Base-by-base conservation (phyloP, 1,139 yeast genomes). In the Geotrichum histeridarum region DNA sequence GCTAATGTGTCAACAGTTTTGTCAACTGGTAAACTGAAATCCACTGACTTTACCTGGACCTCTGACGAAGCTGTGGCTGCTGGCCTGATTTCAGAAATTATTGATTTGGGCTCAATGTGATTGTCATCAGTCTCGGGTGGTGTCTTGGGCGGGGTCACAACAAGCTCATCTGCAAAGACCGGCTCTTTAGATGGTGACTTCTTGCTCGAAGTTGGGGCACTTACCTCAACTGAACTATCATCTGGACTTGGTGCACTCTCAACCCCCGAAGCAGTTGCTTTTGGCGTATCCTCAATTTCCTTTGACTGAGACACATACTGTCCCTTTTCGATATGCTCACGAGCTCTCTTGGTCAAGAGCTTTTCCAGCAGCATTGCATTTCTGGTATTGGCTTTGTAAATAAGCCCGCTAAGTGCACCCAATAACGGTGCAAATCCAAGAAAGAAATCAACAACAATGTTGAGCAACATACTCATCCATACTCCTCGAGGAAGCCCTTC, bases 321-420 rank as follows among this genome's bases (percentile, higher is more conserved):
- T 4, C 58, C 58, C 30, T 36, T 18, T 5, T 49, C 50, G 8
- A 52, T 35, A 30, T 56, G 54, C 7, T 37, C 39, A 12, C 30
- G 30, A 1, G 59, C 59, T n/a, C 52, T 39, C 6, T 53, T 41
- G 22, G 47, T 50, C 41, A 56, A 27, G 22, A 43, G 46, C 12
- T 51, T 51, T 42, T 86, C 91, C 62, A 86, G 69, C 48, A 84
- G 61, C 42, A 85, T 72, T 50, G 83, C 82, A 66, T 87, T 87
- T 58, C 95, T 72, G 35, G 88, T 83, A 62, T 86, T 86, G 54
- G 90, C 82, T 71, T 86, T 84, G 71, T 84, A 87, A 53, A 83
- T 73, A 31, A 87, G 81, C 59, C 81, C 82, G 54, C 84, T 75
- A 46, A 85, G 69, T 61, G 81, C 87, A 9, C 95, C 95, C 15